These are phyloP conservation scores for Polymyxa betae DNA, from an alignment of 208 protist species.

Conservation along the genomic window DNA sequence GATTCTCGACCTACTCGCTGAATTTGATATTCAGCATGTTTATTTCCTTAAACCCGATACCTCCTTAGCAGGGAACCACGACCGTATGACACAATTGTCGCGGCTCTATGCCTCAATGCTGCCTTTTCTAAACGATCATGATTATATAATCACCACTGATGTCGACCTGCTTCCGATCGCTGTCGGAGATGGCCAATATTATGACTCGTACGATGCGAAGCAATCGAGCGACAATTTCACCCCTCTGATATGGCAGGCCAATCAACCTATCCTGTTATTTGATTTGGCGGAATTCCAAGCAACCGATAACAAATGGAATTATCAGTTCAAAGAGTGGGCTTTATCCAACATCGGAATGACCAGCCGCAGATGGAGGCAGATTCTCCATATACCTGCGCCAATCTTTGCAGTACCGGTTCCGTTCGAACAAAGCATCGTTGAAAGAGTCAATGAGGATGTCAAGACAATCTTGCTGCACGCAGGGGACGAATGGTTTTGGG, in stretches of 20 bases:
- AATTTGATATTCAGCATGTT: too few species aligned
- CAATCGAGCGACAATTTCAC: too few species aligned
- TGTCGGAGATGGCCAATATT: background rate
- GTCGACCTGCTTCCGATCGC: background rate
- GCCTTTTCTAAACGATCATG: background rate
- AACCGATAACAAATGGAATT: background rate
- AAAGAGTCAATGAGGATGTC: background rate
- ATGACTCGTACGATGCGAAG: too few species aligned
- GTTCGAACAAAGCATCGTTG: too few species aligned
- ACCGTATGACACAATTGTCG: background rate
- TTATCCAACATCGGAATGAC: constrained; percentile 12
- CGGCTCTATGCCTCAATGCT: background rate
- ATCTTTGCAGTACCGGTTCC: too few species aligned
- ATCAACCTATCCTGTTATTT: background rate
- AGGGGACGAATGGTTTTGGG: background rate
- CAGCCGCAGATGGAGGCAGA: background rate
- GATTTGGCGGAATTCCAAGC: background rate
- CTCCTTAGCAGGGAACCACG: too few species aligned
- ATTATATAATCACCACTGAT: background rate
- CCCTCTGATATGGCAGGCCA: too few species aligned
- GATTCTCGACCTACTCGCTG: too few species aligned
- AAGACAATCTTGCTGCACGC: background rate
- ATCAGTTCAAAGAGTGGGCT: background rate
- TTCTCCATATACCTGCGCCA: background rate
- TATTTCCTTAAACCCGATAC: too few species aligned